Evolutionary conservation across 2,329 filamentous ascomycete genomes (phyloP).

Genomic region (Fusarium temperatum): DNA sequence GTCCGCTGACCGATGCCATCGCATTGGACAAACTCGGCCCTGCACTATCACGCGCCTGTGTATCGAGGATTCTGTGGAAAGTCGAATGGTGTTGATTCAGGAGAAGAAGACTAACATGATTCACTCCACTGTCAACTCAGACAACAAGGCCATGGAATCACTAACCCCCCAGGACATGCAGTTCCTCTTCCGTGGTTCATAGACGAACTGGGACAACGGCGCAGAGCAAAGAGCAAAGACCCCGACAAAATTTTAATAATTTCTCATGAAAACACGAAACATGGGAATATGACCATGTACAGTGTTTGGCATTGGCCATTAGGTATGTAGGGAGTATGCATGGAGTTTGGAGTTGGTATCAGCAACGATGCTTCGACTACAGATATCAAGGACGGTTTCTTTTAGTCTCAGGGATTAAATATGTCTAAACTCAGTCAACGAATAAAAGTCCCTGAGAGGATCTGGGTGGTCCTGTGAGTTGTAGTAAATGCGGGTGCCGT

Average conservation of each 20-base stretch:
- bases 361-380: neutral
- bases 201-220: conserved; percentile 6
- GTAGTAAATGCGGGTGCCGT: neutral
- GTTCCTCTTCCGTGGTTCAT: conserved; percentile 86
- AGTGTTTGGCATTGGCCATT: conserved; percentile 4
- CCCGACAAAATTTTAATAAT: neutral
- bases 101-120: conserved; percentile 99
- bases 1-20: conserved; percentile 91
- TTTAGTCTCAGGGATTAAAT: neutral
- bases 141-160: conserved; percentile 89
- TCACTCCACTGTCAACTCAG: conserved; percentile 93
- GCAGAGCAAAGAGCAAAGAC: neutral
- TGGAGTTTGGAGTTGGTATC: conserved; percentile 17
- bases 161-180: conserved; percentile 92
- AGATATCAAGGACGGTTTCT: neutral
- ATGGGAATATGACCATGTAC: neutral
- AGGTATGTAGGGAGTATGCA: neutral
- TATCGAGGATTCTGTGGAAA: conserved; percentile 97
- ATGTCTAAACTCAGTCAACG: neutral
- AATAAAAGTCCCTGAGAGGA: neutral
- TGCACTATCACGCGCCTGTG: conserved; percentile 94
- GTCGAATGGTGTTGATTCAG: conserved; percentile 91
- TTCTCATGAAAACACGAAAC: neutral
- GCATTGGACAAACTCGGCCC: conserved; percentile 92
- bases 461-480: neutral